Evolutionary conservation across 768 basidiomycete species (phyloP).

Genomic region (Gymnopilus junonius): DNA sequence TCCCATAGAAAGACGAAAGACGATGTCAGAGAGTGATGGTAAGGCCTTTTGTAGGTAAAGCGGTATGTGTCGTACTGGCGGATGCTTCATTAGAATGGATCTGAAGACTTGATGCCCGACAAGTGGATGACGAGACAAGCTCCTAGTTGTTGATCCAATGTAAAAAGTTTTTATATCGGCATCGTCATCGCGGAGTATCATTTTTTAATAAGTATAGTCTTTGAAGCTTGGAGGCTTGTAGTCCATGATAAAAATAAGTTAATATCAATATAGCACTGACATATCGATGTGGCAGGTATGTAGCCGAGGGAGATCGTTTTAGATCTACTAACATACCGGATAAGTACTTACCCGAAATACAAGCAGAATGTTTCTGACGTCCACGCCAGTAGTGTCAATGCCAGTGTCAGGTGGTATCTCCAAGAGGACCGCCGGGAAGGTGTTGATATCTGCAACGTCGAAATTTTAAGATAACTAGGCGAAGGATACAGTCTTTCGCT

Average conservation of each 20-base stretch:
- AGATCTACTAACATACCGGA: background rate
- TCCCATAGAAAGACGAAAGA: background rate
- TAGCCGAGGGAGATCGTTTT: too few species aligned
- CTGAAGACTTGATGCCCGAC: background rate
- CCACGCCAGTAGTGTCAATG: background rate
- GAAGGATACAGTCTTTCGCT: slow-evolving; percentile 9
- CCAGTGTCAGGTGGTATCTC: background rate
- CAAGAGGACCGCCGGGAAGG: background rate
- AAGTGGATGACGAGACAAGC: background rate
- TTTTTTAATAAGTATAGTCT: background rate
- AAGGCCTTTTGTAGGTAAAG: background rate
- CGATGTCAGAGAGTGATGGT: background rate
- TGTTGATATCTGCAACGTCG: background rate
- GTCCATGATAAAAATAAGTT: background rate
- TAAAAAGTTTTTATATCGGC: background rate
- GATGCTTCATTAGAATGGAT: background rate
- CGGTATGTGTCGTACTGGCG: background rate
- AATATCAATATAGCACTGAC: background rate
- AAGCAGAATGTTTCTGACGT: background rate
- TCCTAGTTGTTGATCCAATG: background rate
- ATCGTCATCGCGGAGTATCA: background rate
- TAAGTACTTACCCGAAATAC: background rate
- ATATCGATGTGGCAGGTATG: too few species aligned
- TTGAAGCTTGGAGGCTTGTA: background rate
- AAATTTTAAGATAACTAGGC: background rate